Evolutionary conservation across 495 filamentous ascomycete species (phyloP).

Genomic region (Penicillium lagena): DNA sequence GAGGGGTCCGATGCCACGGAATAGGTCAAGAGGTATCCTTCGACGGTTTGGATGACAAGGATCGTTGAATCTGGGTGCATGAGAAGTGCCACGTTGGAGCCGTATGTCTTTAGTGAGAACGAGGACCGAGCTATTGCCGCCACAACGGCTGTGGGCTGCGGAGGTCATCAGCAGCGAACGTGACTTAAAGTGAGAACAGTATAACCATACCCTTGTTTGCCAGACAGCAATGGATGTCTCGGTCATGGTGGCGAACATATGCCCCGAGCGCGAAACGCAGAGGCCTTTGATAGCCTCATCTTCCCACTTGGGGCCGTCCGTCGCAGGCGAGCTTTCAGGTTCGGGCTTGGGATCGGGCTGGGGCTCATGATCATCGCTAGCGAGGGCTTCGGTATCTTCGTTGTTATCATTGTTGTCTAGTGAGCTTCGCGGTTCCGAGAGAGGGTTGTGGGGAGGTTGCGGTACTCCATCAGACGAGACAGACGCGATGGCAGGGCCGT

Average conservation of each 20-base stretch:
- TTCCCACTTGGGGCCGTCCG: slow-evolving; percentile 30
- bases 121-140: slow-evolving; percentile 77
- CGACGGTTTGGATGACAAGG: slow-evolving; percentile 81
- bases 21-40: slow-evolving; percentile 91
- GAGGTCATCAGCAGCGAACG: slow-evolving; percentile 22
- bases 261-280: slow-evolving; percentile 71
- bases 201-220: slow-evolving; percentile 76
- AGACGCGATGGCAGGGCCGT: slow-evolving; percentile 40
- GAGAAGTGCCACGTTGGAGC: slow-evolving; percentile 73
- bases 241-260: slow-evolving; percentile 87
- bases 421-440: neutral
- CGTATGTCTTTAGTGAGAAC: slow-evolving; percentile 74
- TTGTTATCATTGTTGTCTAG: slow-evolving; percentile 2
- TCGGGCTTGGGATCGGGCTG: slow-evolving; percentile 4
- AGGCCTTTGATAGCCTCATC: slow-evolving; percentile 65
- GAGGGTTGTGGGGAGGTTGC: neutral
- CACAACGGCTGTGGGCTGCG: slow-evolving; percentile 81
- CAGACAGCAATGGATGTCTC: slow-evolving; percentile 76
- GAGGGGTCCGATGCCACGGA: slow-evolving; percentile 80
- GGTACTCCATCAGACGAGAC: slow-evolving; percentile 33
- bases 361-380: slow-evolving; percentile 7
- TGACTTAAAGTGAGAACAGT: neutral
- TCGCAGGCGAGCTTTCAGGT: neutral
- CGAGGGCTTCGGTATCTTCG: slow-evolving; percentile 4
- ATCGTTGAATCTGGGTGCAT: slow-evolving; percentile 89